phyloP scores from a whole-genome alignment of 2,329 filamentous ascomycete species.

The Sclerotinia sclerotiorum region DNA sequence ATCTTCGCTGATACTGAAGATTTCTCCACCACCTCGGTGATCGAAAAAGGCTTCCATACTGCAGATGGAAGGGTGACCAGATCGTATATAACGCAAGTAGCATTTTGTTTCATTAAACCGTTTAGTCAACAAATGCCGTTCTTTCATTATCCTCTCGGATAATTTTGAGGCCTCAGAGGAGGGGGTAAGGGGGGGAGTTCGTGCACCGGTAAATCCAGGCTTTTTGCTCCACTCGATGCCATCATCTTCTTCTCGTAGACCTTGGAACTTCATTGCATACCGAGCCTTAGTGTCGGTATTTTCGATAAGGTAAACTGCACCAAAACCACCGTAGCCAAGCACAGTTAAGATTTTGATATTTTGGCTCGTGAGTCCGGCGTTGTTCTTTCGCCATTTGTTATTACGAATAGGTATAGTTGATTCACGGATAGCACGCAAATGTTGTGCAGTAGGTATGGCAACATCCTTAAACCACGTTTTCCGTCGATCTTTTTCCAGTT shows the following conservation, averaged over 20 bases:
- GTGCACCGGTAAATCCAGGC: neutral
- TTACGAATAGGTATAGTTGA: neutral
- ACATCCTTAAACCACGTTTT: no score
- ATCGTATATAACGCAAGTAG: slow-evolving; percentile 10
- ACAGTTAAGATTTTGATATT: neutral
- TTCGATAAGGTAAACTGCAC: slow-evolving; percentile 8
- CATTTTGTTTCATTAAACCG: slow-evolving; percentile 11
- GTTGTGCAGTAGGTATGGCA: no score
- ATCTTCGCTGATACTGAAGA: neutral
- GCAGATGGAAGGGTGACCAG: slow-evolving; percentile 4
- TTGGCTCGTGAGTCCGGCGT: neutral
- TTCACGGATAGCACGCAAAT: neutral
- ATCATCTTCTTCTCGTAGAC: neutral
- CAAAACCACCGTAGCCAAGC: neutral
- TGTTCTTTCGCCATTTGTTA: slow-evolving; percentile 7
- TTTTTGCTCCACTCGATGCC: neutral
- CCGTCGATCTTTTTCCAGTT: neutral
- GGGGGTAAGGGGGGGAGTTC: slow-evolving; percentile 2
- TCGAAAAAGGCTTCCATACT: slow-evolving; percentile 12
- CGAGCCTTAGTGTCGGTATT: neutral
- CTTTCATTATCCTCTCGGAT: neutral
- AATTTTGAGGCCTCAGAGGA: neutral
- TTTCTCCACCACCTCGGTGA: neutral
- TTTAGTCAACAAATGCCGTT: slow-evolving; percentile 4
- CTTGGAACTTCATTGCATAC: slow-evolving; percentile 10